A percentile compares a stretch with the other conserved stretches of the same genome.
Evolutionary conservation across 1,139 yeast species (phyloP).

Genomic region (Casaregolazyma lundiana): DNA sequence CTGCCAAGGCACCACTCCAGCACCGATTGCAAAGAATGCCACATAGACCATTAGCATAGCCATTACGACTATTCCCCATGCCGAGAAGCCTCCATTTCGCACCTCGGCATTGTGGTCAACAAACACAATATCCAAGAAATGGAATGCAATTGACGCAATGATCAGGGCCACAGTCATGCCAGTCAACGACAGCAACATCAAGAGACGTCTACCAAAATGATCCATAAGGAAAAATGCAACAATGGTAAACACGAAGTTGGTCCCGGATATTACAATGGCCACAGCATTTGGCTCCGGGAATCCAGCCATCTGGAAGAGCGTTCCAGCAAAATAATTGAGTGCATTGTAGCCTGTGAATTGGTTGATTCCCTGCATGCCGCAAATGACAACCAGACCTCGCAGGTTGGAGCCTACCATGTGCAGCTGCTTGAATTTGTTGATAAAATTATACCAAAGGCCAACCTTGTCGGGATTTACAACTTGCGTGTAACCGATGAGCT

Average conservation of each 20-base stretch:
- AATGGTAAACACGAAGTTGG: slow-evolving; percentile 80
- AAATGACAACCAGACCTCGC: slow-evolving; percentile 81
- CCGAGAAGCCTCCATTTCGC: slow-evolving; percentile 43
- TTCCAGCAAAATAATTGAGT: slow-evolving; percentile 87
- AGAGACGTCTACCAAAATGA: slow-evolving; percentile 76
- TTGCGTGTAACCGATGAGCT: slow-evolving; percentile 23
- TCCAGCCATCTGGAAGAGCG: slow-evolving; percentile 85
- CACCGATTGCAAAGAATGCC: slow-evolving; percentile 87
- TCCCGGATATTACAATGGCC: slow-evolving; percentile 88
- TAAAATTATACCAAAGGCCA: slow-evolving; percentile 13
- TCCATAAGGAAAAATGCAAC: slow-evolving; percentile 83
- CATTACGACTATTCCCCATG: slow-evolving; percentile 86
- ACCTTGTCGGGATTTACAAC: slow-evolving; percentile 17
- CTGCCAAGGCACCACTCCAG: slow-evolving; percentile 98
- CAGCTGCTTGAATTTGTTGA: slow-evolving; percentile 49
- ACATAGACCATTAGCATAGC: slow-evolving; percentile 82
- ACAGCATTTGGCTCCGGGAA: slow-evolving; percentile 84
- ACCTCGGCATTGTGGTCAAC: slow-evolving; percentile 44
- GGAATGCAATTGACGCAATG: slow-evolving; percentile 84
- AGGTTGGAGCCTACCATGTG: slow-evolving; percentile 73
- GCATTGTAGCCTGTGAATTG: slow-evolving; percentile 96
- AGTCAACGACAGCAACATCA: slow-evolving; percentile 69
- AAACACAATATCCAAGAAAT: slow-evolving; percentile 57
- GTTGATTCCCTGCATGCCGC: slow-evolving; percentile 92
- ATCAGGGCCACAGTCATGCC: slow-evolving; percentile 75